Evolutionary conservation across 2,329 filamentous ascomycete species (phyloP).

Genomic region (Furcasterigmium sp.): DNA sequence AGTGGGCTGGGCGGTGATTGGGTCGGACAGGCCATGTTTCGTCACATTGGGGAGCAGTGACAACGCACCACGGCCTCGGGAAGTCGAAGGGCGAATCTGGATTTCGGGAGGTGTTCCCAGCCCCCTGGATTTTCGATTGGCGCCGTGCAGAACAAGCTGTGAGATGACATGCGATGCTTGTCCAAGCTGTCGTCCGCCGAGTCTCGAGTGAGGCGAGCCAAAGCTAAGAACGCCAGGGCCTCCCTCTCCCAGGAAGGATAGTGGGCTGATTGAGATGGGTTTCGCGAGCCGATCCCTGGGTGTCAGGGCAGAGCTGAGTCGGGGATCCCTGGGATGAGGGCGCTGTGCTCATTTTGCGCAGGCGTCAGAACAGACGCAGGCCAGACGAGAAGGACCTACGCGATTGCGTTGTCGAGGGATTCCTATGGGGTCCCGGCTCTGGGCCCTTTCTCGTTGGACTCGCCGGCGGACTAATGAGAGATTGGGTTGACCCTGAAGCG

Average conservation of each 20-base stretch:
- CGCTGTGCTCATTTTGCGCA: too few relatives aligned
- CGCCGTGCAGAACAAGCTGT: not conserved
- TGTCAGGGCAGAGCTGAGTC: not conserved
- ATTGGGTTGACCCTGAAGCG: not conserved
- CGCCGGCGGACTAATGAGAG: not conserved
- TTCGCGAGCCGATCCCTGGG: not conserved
- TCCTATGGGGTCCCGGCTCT: too few relatives aligned
- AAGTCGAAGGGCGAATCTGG: not conserved
- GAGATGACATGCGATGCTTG: not conserved
- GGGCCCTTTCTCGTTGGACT: not conserved
- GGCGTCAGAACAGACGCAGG: too few relatives aligned
- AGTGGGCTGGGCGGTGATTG: conserved; percentile 1
- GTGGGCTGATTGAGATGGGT: not conserved
- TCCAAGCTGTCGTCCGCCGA: not conserved
- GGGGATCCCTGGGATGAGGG: not conserved
- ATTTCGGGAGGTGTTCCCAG: not conserved
- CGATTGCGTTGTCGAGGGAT: too few relatives aligned
- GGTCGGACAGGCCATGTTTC: not conserved
- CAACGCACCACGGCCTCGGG: conserved; percentile 2
- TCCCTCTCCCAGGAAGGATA: not conserved
- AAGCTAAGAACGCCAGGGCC: not conserved
- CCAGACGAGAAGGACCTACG: too few relatives aligned
- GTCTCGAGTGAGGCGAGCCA: not conserved
- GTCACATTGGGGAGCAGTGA: conserved; percentile 1
- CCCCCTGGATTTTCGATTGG: conserved; percentile 1